A percentile compares a stretch with the other conserved stretches of the same genome.
phyloP scores from a whole-genome alignment of 2,329 filamentous ascomycete species.

The Cladophialophora yegresii region DNA sequence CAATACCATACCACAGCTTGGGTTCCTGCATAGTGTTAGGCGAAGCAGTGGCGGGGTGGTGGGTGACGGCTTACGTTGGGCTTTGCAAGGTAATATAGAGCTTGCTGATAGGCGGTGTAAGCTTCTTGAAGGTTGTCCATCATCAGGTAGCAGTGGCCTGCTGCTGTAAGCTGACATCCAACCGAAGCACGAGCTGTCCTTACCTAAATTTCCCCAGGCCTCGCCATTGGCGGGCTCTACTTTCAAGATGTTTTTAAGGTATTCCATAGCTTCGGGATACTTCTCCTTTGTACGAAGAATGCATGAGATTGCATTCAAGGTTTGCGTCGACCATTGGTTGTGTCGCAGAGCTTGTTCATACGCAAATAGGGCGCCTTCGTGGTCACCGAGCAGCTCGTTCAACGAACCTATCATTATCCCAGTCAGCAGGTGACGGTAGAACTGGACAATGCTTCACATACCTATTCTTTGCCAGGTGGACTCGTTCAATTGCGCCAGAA shows the following conservation, averaged over 20 bases:
- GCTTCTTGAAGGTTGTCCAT: slow-evolving; percentile 97
- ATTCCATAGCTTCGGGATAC: slow-evolving; percentile 91
- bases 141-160: slow-evolving; percentile 98
- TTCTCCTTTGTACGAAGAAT: slow-evolving; percentile 90
- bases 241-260: slow-evolving; percentile 85
- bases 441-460: slow-evolving; percentile 51
- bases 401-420: slow-evolving; percentile 65
- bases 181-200: slow-evolving; percentile 35
- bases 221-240: slow-evolving; percentile 87
- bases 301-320: slow-evolving; percentile 91
- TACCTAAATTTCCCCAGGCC: slow-evolving; percentile 93
- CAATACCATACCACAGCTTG: slow-evolving; percentile 98
- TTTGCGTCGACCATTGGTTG: slow-evolving; percentile 83
- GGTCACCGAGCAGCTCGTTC: slow-evolving; percentile 81
- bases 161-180: slow-evolving; percentile 36
- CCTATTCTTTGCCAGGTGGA: slow-evolving; percentile 89
- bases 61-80: slow-evolving; percentile 68
- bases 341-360: slow-evolving; percentile 88
- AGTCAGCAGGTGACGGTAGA: slow-evolving; percentile 14
- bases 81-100: slow-evolving; percentile 86
- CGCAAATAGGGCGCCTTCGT: slow-evolving; percentile 83
- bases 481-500: slow-evolving; percentile 79
- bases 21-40: slow-evolving; percentile 66
- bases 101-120: slow-evolving; percentile 94
- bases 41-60: not conserved